These are phyloP conservation scores for Coccomyxa sp. DNA, from an alignment of 139 green algal genomes.

Conservation along the genomic window DNA sequence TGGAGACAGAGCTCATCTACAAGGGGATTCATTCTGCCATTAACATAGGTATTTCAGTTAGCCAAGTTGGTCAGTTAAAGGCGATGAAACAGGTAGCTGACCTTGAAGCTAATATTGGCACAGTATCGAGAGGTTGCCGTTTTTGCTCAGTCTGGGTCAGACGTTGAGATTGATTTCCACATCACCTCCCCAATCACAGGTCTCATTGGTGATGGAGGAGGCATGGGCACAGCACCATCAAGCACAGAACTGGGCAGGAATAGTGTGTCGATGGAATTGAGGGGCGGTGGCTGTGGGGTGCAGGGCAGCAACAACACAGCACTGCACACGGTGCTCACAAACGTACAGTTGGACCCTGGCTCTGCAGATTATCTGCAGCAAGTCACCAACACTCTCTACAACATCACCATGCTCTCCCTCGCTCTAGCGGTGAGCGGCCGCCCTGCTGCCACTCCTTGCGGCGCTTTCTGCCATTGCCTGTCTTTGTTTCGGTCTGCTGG, in stretches of 20 bases:
- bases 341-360: background rate
- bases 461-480: too few species aligned
- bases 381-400: background rate
- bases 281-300: too few species aligned
- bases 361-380: background rate
- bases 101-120: constrained; percentile 74
- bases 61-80: constrained; percentile 81
- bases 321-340: background rate
- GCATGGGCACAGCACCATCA: too few species aligned
- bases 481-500: too few species aligned
- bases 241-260: too few species aligned
- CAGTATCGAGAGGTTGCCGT: constrained; percentile 87
- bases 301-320: too few species aligned
- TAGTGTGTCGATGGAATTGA: too few species aligned
- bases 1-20: constrained; percentile 89
- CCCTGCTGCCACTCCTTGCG: too few species aligned
- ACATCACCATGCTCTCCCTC: background rate
- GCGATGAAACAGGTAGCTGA: constrained; percentile 83
- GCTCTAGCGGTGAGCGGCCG: background rate
- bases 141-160: constrained; percentile 88
- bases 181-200: too few species aligned
- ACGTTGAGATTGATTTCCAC: constrained; percentile 81
- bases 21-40: constrained; percentile 83
- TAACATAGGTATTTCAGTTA: constrained; percentile 85
- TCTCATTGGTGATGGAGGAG: too few species aligned